A percentile compares a stretch with the other conserved stretches of the same genome.
These are phyloP conservation scores for Diaporthe humulicola DNA, from an alignment of 2,329 filamentous ascomycete genomes.

Conservation along the genomic window DNA sequence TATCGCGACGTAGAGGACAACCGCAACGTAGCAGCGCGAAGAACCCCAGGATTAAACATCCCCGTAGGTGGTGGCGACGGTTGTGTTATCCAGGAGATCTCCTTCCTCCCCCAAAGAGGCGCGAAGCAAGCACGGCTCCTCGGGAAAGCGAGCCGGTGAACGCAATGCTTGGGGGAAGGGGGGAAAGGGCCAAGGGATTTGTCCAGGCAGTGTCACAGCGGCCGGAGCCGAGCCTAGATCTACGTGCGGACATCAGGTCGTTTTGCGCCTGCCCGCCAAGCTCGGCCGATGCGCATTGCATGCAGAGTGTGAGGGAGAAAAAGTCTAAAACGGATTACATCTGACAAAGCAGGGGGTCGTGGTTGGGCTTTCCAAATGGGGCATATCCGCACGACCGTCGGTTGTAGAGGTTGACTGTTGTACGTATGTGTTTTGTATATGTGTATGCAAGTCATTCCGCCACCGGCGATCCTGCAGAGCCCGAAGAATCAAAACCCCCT, in stretches of 20 bases:
- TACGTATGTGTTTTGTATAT: not conserved
- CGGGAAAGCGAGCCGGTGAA: not conserved
- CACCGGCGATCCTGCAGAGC: constrained; percentile 24
- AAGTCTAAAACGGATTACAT: constrained; percentile 18
- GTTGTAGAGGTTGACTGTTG: not conserved
- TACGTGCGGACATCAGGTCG: not conserved
- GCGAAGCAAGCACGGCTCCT: not conserved
- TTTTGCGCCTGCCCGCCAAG: constrained; percentile 1
- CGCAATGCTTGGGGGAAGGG: not conserved
- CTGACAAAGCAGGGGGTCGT: constrained; percentile 11
- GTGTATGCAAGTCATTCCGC: constrained; percentile 33
- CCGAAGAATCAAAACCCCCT: not conserved
- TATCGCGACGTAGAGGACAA: not conserved
- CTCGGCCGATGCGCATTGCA: constrained; percentile 11
- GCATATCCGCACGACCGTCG: constrained; percentile 14
- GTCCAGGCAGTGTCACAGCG: constrained; percentile 16
- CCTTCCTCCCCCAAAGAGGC: not conserved
- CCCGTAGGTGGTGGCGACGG: not conserved
- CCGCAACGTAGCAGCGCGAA: not conserved
- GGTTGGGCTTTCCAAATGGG: constrained; percentile 2
- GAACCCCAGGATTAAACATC: not conserved
- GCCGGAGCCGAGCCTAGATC: constrained; percentile 28
- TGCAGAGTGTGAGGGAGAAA: not conserved
- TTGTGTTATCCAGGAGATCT: not conserved
- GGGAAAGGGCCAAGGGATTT: not conserved